Conservation (phyloP, 1,284 basidiomycete genomes). For the Abortiporus biennis region DNA sequence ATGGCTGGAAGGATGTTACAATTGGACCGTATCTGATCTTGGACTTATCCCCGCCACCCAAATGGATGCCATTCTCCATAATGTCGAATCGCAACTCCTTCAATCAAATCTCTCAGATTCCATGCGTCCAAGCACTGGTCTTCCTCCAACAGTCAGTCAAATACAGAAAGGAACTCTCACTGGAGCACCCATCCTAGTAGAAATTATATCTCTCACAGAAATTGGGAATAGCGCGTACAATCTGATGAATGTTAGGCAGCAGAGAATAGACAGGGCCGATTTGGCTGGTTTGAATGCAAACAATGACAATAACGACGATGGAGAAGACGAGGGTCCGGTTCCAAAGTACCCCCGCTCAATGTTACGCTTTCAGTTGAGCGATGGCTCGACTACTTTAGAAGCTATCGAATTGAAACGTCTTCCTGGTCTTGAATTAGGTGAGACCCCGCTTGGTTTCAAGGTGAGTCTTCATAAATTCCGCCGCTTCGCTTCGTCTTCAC, state of each 20-base stretch:
- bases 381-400: constrained; percentile 53
- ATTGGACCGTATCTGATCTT: constrained; percentile 51
- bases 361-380: constrained; percentile 61
- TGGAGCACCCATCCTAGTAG: constrained; percentile 53
- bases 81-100: constrained; percentile 62
- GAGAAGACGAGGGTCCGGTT: constrained; percentile 65
- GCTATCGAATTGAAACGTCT: constrained; percentile 66
- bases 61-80: constrained; percentile 40
- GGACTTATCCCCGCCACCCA: constrained; percentile 37
- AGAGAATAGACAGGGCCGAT: constrained; percentile 55
- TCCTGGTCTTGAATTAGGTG: constrained; percentile 54
- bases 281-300: constrained; percentile 37
- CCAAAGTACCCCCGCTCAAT: constrained; percentile 70
- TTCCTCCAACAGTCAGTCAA: constrained; percentile 40
- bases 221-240: constrained; percentile 68
- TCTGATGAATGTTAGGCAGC: constrained; percentile 55
- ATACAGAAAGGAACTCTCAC: constrained; percentile 28
- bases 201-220: constrained; percentile 69
- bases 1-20: constrained; percentile 68
- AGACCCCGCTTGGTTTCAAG: constrained; percentile 69
- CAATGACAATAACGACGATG: constrained; percentile 44
- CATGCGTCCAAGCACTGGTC: constrained; percentile 59
- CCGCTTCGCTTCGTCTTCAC: too few relatives aligned
- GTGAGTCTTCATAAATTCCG: constrained; percentile 37
- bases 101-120: constrained; percentile 65